Conservation (phyloP, 345 rosid species). For the Rhodamnia rubescens region DNA sequence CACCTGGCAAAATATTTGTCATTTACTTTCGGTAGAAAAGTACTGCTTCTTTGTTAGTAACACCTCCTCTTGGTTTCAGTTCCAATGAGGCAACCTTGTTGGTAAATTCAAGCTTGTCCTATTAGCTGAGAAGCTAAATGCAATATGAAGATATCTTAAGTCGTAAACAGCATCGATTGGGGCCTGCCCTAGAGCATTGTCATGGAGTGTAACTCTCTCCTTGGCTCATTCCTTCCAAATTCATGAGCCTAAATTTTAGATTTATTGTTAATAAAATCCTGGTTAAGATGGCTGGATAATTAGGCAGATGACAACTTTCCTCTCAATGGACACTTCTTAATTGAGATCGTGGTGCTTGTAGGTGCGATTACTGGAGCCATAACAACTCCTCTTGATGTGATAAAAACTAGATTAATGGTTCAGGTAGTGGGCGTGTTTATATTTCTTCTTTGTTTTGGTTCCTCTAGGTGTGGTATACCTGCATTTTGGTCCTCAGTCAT, state of each 20-base stretch:
- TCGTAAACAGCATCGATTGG: background rate
- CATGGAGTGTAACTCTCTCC: background rate
- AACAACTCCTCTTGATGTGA: slow-evolving; percentile 95
- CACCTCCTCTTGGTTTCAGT: background rate
- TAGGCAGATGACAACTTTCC: background rate
- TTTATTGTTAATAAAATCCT: background rate
- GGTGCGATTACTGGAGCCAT: slow-evolving; percentile 92
- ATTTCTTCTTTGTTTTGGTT: background rate
- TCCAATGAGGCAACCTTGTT: background rate
- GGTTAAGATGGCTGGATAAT: background rate
- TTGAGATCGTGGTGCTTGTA: background rate
- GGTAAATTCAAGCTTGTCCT: background rate
- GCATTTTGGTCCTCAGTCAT: background rate
- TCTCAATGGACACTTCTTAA: background rate
- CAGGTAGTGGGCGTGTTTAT: slow-evolving; percentile 35
- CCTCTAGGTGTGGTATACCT: background rate
- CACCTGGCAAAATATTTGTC: background rate
- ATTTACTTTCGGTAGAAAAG: background rate
- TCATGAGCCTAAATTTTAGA: background rate
- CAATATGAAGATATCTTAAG: background rate
- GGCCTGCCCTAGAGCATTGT: background rate
- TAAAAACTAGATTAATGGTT: slow-evolving; percentile 93
- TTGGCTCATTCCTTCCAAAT: background rate
- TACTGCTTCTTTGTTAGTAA: background rate
- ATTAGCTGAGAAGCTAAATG: background rate